These are phyloP conservation scores for Plantago major DNA, from an alignment of 257 asterid genomes.

Conservation along the genomic window DNA sequence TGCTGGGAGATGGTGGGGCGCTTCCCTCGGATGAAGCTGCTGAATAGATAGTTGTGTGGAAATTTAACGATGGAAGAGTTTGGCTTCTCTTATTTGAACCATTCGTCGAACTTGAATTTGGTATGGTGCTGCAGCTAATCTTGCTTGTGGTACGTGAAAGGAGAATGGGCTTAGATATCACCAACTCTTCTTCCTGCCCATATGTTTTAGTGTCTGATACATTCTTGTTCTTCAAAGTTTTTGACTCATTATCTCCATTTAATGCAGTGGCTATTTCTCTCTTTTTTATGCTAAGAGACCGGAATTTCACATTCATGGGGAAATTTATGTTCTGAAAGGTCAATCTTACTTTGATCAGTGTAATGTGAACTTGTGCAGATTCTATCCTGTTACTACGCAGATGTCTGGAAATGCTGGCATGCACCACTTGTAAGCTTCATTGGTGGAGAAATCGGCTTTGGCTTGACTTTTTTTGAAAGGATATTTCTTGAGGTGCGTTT, in stretches of 20 bases:
- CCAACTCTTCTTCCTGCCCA: slow-evolving; percentile 29
- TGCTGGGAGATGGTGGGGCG: slow-evolving; percentile 42
- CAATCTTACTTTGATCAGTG: not conserved
- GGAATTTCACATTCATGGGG: slow-evolving; percentile 16
- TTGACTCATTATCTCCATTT: slow-evolving; percentile 25
- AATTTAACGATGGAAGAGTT: slow-evolving; percentile 29
- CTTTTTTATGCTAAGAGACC: slow-evolving; percentile 70
- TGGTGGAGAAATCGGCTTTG: slow-evolving; percentile 58
- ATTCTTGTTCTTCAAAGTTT: slow-evolving; percentile 39
- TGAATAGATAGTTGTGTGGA: slow-evolving; percentile 17
- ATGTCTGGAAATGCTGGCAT: not conserved
- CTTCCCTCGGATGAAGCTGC: slow-evolving; percentile 29
- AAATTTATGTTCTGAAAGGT: not conserved
- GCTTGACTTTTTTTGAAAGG: slow-evolving; percentile 56
- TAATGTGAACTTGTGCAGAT: not conserved
- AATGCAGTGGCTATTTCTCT: slow-evolving; percentile 40
- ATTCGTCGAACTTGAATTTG: slow-evolving; percentile 30
- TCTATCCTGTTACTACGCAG: not conserved
- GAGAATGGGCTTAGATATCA: slow-evolving; percentile 60
- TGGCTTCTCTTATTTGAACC: slow-evolving; percentile 30
- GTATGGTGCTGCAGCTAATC: slow-evolving; percentile 20
- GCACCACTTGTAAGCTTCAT: slow-evolving; percentile 75
- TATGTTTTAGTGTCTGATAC: slow-evolving; percentile 15
- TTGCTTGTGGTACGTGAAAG: slow-evolving; percentile 65
- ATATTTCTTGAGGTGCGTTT: slow-evolving; percentile 43